phyloP scores from a whole-genome alignment of 2,329 filamentous ascomycete species.

The Penicillium nordicum region DNA sequence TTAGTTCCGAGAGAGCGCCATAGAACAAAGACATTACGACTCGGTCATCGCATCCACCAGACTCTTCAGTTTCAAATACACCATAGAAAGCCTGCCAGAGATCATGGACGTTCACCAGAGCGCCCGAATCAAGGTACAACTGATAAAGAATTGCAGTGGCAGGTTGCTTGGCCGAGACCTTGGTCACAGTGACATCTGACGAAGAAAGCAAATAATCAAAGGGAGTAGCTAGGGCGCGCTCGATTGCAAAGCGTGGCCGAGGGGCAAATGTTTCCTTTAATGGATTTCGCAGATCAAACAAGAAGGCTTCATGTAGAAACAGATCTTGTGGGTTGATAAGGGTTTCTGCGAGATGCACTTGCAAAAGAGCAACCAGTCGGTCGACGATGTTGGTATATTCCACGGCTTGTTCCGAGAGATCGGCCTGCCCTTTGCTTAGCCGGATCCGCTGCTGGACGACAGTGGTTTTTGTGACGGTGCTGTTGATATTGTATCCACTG shows the following conservation, averaged over 20 bases:
- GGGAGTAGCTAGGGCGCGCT: conserved; percentile 57
- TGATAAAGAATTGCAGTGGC: conserved; percentile 60
- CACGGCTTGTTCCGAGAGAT: conserved; percentile 52
- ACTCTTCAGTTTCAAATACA: conserved; percentile 44
- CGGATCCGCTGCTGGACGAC: conserved; percentile 59
- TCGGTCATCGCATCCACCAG: conserved; percentile 30
- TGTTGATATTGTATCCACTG: conserved; percentile 70
- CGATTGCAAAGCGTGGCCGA: conserved; percentile 56
- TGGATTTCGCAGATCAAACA: conserved; percentile 57
- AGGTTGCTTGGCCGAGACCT: conserved; percentile 53
- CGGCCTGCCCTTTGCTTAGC: conserved; percentile 55
- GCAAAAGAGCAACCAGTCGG: conserved; percentile 45
- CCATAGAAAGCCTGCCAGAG: conserved; percentile 60
- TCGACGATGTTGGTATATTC: conserved; percentile 55
- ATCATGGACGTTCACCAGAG: conserved; percentile 59
- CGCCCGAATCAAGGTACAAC: conserved; percentile 61
- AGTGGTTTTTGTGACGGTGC: conserved; percentile 54
- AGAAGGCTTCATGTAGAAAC: conserved; percentile 55
- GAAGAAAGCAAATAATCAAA: conserved; percentile 60
- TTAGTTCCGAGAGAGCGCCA: conserved; percentile 76
- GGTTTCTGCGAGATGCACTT: conserved; percentile 44
- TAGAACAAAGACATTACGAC: conserved; percentile 72
- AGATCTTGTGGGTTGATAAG: conserved; percentile 51
- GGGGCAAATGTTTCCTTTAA: conserved; percentile 58
- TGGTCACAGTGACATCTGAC: conserved; percentile 31